Evolutionary conservation across 2,329 filamentous ascomycete genomes (phyloP), one percentile per base, ranked within the genome.

Genomic region (Colletotrichum aenigma): DNA sequence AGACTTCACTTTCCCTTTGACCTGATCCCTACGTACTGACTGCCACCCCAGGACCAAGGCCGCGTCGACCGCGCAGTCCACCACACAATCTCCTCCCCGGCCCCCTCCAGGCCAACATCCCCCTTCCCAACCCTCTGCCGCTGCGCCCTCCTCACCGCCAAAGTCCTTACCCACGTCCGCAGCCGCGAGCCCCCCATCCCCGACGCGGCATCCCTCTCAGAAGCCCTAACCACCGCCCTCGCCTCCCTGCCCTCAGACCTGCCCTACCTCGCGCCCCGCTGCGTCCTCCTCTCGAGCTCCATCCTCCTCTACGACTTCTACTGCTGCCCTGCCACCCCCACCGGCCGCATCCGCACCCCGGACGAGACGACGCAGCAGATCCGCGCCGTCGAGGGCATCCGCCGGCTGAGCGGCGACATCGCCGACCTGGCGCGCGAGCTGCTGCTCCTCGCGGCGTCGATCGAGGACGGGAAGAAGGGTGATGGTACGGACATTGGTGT

Each of bases 41-140:
- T 18, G 30, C 16, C 21, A 15, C 32, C n/a, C 10, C 72, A 86
- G 84, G 85, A 87, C 70, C 75, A 81, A 21, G 85, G 85, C 61
- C 82, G 85, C 64, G 81, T 84, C 66, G 75, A 78, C 21, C 76
- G 78, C 52, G 79, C 79, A 7, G 70, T 79, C 24, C 81, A 83
- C 56, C 77, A 74, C 28, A 75, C 83, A 61, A 84, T 86, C 16
- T 77, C 82, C 71, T 85, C 86, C 4, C 83, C 90, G 18, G 81
- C 89, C 75, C 84, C 84, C 32, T 87, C 89, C 10, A 78, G 87
- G 10, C 79, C 61, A 4, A 21, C 88, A 70, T 85, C 86, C 24
- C 83, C 90, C 55, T 91, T 89, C 81, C 87, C 88, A 6, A 87
- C 89, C 72, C 85, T 92, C 56, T 85, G 84, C 68, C 85, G 87